These are phyloP conservation scores for Avena eriantha DNA, from an alignment of 176 grass and related monocot genomes.

Conservation along the genomic window DNA sequence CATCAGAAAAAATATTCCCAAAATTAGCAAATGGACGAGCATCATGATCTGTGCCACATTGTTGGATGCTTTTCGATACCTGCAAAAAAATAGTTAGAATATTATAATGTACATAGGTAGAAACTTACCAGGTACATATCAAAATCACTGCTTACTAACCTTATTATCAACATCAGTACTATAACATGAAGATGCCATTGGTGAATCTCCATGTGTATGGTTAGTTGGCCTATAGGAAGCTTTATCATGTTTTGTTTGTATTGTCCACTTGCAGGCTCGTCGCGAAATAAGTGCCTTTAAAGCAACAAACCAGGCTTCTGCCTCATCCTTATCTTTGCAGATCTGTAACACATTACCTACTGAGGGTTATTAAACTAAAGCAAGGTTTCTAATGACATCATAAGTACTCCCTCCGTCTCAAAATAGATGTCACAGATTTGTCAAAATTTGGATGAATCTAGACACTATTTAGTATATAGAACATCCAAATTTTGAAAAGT, in stretches of 20 bases:
- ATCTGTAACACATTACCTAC: conserved; percentile 55
- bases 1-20: conserved; percentile 70
- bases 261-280: conserved; percentile 47
- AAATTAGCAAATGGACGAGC: conserved; percentile 49
- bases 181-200: conserved; percentile 47
- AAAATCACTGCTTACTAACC: conserved; percentile 45
- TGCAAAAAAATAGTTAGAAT: conserved; percentile 39
- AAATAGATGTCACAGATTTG: too few relatives aligned
- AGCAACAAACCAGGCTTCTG: conserved; percentile 79
- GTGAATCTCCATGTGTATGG: conserved; percentile 45
- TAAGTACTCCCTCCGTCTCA: too few relatives aligned
- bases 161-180: conserved; percentile 43
- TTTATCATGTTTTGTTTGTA: conserved; percentile 56
- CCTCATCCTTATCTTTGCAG: conserved; percentile 88
- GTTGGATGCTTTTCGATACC: conserved; percentile 51
- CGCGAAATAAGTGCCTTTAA: conserved; percentile 69
- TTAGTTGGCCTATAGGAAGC: conserved; percentile 55
- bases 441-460: too few relatives aligned
- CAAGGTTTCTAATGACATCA: background rate
- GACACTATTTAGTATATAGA: too few relatives aligned
- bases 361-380: conserved; percentile 37
- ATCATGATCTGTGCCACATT: conserved; percentile 38
- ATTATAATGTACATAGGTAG: background rate
- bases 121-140: background rate
- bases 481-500: too few relatives aligned